Conservation (phyloP, 2,329 filamentous ascomycete genomes). For the Fusarium transvaalense region DNA sequence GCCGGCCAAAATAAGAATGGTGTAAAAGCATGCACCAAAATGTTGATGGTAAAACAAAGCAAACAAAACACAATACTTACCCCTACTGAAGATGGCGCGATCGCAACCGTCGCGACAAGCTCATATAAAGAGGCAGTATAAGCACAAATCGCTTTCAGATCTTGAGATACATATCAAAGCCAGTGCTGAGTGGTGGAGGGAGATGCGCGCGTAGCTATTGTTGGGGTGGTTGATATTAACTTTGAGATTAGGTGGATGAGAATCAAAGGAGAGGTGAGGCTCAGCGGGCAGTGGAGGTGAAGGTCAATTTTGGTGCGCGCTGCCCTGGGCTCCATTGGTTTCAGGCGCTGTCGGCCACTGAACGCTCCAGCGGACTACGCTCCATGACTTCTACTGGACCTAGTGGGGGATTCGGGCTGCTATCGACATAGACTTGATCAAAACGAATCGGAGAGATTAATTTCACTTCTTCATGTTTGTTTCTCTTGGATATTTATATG, state of each 20-base stretch:
- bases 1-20: neutral
- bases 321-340: slow-evolving; percentile 24
- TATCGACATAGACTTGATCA: neutral
- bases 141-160: neutral
- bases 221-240: slow-evolving; percentile 22
- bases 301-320: slow-evolving; percentile 24
- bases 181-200: slow-evolving; percentile 11
- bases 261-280: slow-evolving; percentile 33
- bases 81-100: slow-evolving; percentile 37
- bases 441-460: neutral
- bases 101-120: slow-evolving; percentile 15
- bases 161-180: neutral
- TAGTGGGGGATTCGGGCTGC: slow-evolving; percentile 10
- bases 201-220: slow-evolving; percentile 23
- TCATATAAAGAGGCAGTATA: slow-evolving; percentile 13
- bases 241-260: slow-evolving; percentile 39
- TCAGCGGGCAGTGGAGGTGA: slow-evolving; percentile 36
- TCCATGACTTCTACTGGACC: neutral
- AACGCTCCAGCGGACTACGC: slow-evolving; percentile 8
- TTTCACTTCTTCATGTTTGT: neutral
- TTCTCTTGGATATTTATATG: neutral
- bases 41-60: slow-evolving; percentile 1
- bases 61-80: slow-evolving; percentile 34
- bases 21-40: slow-evolving; percentile 1
- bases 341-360: slow-evolving; percentile 40